A percentile compares a stretch with the other conserved stretches of the same genome.
Evolutionary conservation across 2,329 filamentous ascomycete species (phyloP).

Genomic region (Meredithiella fracta): DNA sequence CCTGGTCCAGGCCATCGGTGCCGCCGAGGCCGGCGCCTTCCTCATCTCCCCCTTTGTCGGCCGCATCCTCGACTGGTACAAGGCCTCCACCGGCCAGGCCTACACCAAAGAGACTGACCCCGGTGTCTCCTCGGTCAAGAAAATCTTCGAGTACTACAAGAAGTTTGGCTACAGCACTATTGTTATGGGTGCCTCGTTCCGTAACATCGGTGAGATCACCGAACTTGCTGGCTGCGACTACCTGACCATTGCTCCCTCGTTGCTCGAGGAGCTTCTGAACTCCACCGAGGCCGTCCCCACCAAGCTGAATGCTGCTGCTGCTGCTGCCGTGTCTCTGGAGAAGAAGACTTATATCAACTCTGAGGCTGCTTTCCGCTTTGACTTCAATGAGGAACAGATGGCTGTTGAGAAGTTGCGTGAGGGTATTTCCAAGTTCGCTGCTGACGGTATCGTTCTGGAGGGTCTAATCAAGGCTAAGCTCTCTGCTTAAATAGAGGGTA

Average conservation of each 20-base stretch:
- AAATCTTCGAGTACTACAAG: conserved; percentile 99
- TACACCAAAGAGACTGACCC: conserved; percentile 84
- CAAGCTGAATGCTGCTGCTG: conserved; percentile 67
- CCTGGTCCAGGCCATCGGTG: conserved; percentile 79
- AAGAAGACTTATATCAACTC: conserved; percentile 84
- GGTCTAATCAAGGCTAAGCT: conserved; percentile 81
- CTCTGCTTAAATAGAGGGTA: conserved; percentile 22
- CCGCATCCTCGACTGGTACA: conserved; percentile 99
- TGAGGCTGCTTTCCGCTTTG: conserved; percentile 87
- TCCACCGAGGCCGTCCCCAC: conserved; percentile 65
- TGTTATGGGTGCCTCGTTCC: conserved; percentile 98
- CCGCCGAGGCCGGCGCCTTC: conserved; percentile 87
- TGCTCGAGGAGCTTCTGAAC: conserved; percentile 88
- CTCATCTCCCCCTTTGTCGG: conserved; percentile 99
- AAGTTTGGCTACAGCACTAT: conserved; percentile 98
- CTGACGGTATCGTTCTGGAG: conserved; percentile 89
- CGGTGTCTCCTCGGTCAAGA: conserved; percentile 82
- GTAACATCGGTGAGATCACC: conserved; percentile 89
- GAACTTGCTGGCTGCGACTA: conserved; percentile 98
- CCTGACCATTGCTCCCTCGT: conserved; percentile 58
- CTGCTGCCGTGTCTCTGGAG: conserved; percentile 54
- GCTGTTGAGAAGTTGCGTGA: conserved; percentile 97
- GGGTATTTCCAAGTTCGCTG: conserved; percentile 98
- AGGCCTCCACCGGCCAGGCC: conserved; percentile 86
- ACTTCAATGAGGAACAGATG: conserved; percentile 99